phyloP scores from a whole-genome alignment of 768 basidiomycete genomes.

The Suillus lakei region DNA sequence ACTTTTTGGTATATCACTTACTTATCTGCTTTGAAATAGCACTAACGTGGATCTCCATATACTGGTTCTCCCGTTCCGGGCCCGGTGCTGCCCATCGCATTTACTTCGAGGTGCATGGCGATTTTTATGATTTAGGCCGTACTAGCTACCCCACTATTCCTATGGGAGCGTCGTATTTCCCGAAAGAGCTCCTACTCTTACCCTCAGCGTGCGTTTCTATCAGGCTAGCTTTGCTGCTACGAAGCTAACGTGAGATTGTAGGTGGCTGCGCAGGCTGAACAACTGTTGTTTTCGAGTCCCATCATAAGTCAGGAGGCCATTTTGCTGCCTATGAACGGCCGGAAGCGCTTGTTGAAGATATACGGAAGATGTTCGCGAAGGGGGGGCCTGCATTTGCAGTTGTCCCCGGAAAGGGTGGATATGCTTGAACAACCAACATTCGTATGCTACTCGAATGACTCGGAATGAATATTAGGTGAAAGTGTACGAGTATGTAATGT shows the following conservation, averaged over 20 bases:
- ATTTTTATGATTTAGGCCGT: neutral
- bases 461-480: neutral
- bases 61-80: slow-evolving; percentile 38
- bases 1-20: neutral
- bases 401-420: slow-evolving; percentile 49
- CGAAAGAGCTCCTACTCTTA: slow-evolving; percentile 77
- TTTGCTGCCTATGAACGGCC: slow-evolving; percentile 59
- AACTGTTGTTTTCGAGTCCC: slow-evolving; percentile 49
- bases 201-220: slow-evolving; percentile 15
- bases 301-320: slow-evolving; percentile 56
- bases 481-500: neutral
- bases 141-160: slow-evolving; percentile 2
- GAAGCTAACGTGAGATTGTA: slow-evolving; percentile 19
- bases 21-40: slow-evolving; percentile 18
- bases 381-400: slow-evolving; percentile 52
- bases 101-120: slow-evolving; percentile 16
- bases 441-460: neutral
- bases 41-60: slow-evolving; percentile 41
- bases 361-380: slow-evolving; percentile 59
- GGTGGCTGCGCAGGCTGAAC: slow-evolving; percentile 43
- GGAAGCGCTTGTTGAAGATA: slow-evolving; percentile 48
- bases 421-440: slow-evolving; percentile 23
- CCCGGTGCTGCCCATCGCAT: slow-evolving; percentile 23
- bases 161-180: slow-evolving; percentile 74
- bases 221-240: neutral